Base-by-base conservation (phyloP, 805 yeast species). In the Kuraishia molischiana region DNA sequence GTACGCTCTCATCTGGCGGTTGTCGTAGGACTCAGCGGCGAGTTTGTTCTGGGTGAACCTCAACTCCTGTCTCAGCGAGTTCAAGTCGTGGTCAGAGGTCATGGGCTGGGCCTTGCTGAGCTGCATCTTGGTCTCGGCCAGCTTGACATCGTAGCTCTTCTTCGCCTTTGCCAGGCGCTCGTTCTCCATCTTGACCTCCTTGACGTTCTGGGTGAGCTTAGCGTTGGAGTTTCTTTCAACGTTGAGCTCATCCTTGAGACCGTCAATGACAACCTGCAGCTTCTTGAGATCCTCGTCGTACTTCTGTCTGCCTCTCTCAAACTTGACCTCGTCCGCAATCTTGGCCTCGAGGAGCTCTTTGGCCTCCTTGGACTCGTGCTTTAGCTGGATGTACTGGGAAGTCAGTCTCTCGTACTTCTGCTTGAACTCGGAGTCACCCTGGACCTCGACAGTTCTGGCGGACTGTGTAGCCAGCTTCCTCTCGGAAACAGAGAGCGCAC, bases 1-100 rank as follows among this genome's bases (percentile, higher is more conserved):
- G 32, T 66, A 67, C 10, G 69, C 66, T 33, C 58, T 64, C 43
- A 66, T 50, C 36, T 59, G 72, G 48, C 72, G 76, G 41, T 68
- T 72, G 38, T 76, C 81, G 43, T 73, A 72, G 5, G 78, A 66
- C 36, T 77, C 79, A n/a, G 79, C 66, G 2, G 81, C 79, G n/a
- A 77, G 52, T 46, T 84, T 67, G 2, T 79, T 71, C 45, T 79
- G 81, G 11, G 83, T 55, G 30, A 34, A 18, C 18, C 56, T 46
- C 19, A 53, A 40, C 32, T 50, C 47, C 5, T 36, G 33, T 29
- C 40, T 34, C 4, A 50, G 41, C 22, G 57, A 58, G 10, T 71
- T 66, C 47, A 62, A 72, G 34, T 74, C 79, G 37, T 56, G 60
- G 41, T 59, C 52, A 31, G 62, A 30, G 22, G 38, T 38, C 29